Percentiles rank a stretch among this genome's conserved stretches.
Evolutionary conservation across 208 protist genomes (phyloP).

Genomic region (Trypanosoma scelopori): DNA sequence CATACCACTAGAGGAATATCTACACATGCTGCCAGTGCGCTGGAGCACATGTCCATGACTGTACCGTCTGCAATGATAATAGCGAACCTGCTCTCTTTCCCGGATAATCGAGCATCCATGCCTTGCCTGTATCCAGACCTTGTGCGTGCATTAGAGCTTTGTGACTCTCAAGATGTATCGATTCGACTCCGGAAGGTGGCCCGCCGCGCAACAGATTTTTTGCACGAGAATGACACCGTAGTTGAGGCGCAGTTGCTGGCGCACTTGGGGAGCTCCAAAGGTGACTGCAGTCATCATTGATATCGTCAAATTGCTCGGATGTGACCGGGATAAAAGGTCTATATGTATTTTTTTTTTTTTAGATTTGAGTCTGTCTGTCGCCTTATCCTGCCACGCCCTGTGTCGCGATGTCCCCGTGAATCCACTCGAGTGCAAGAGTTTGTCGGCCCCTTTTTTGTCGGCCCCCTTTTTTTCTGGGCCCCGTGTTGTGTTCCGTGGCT

Average conservation of each 20-base stretch:
- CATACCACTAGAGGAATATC: neutral
- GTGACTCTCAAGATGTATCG: conserved; percentile 17
- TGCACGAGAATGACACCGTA: conserved; percentile 16
- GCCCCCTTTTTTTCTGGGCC: too few relatives aligned
- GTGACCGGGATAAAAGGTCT: neutral
- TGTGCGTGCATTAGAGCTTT: conserved; percentile 12
- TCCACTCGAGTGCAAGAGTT: neutral
- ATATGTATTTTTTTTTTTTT: neutral
- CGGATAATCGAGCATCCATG: conserved; percentile 22
- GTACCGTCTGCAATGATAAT: conserved; percentile 21
- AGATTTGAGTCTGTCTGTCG: neutral
- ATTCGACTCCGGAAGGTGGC: conserved; percentile 18
- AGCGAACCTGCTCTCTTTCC: conserved; percentile 28
- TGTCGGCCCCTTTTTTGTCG: too few relatives aligned
- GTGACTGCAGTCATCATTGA: neutral
- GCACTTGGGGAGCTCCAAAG: conserved; percentile 3
- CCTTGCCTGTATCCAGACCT: conserved; percentile 12
- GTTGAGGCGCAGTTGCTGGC: conserved; percentile 5
- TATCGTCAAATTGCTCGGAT: neutral
- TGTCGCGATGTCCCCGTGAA: too few relatives aligned
- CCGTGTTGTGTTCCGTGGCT: neutral
- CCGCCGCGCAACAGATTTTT: conserved; percentile 11
- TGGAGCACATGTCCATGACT: conserved; percentile 5
- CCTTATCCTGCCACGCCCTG: neutral
- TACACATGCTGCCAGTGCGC: neutral